Percentiles rank a stretch among this genome's conserved stretches.
Evolutionary conservation across 179 eudicot species (phyloP).

Genomic region (Patellifolia procumbens): DNA sequence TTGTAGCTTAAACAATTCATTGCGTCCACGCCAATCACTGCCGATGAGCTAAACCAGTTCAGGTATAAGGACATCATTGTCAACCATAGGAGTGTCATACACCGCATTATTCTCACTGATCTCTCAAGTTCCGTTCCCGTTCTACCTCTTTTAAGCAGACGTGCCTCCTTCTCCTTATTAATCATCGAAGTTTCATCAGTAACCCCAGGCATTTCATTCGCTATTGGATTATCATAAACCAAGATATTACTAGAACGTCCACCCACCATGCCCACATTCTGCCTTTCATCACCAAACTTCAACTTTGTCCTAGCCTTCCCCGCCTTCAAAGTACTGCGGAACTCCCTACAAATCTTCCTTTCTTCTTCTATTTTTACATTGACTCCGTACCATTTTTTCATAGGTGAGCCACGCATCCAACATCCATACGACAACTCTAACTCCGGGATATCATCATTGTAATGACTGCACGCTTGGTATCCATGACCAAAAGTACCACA

Average conservation of each 20-base stretch:
- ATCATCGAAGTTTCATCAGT: too few species aligned
- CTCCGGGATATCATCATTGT: neutral
- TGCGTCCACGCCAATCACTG: neutral
- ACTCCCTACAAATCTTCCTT: neutral
- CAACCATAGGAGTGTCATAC: neutral
- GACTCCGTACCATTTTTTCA: too few species aligned
- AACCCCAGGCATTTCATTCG: neutral
- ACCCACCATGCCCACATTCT: neutral
- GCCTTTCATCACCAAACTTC: neutral
- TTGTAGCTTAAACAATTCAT: neutral
- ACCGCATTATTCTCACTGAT: too few species aligned
- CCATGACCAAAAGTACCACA: neutral
- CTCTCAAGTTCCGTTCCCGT: neutral
- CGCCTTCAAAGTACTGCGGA: neutral
- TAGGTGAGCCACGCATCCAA: neutral
- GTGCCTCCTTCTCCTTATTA: neutral
- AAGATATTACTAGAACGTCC: neutral
- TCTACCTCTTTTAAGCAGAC: neutral
- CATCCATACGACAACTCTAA: neutral
- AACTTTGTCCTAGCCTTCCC: neutral
- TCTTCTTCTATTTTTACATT: too few species aligned
- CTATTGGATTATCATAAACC: neutral
- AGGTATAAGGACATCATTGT: neutral
- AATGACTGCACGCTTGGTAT: neutral
- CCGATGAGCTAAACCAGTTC: neutral